Conservation (phyloP, 1,284 basidiomycete genomes). For the Sporisorium exsertum region DNA sequence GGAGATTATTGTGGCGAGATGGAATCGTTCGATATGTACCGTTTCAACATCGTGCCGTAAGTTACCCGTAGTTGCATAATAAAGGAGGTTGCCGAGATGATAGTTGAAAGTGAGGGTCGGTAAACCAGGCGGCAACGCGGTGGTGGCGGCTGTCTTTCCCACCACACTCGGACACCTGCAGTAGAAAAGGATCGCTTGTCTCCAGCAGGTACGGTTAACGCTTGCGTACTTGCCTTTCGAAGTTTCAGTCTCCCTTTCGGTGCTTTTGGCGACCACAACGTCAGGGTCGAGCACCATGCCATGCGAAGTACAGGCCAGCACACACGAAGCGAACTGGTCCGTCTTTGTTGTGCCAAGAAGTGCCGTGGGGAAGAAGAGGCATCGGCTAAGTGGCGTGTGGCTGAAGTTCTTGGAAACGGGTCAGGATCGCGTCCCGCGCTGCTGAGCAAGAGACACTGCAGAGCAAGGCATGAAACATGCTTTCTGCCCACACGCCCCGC, state of each 20-base stretch:
- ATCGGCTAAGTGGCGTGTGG: neutral
- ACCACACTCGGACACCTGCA: neutral
- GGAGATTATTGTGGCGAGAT: neutral
- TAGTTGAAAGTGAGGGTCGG: neutral
- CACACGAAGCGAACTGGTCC: neutral
- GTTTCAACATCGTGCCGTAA: neutral
- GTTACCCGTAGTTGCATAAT: neutral
- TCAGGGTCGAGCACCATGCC: neutral
- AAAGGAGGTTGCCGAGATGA: neutral
- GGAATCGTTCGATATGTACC: neutral
- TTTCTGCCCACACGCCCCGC: neutral
- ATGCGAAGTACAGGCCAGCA: neutral
- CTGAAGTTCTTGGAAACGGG: neutral
- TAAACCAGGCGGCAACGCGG: too few species aligned
- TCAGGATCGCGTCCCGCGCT: neutral
- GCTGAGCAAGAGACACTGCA: slow-evolving; percentile 1
- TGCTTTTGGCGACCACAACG: too few species aligned
- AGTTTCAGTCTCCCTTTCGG: too few species aligned
- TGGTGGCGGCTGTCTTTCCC: neutral
- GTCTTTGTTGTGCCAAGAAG: neutral
- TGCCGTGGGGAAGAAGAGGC: slow-evolving; percentile 2
- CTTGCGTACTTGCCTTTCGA: too few species aligned
- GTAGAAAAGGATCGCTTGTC: neutral
- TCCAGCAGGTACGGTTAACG: neutral
- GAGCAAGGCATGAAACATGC: slow-evolving; percentile 1